Percentiles rank a stretch among this genome's conserved stretches.
These are phyloP conservation scores for Atkinsonella hypoxylon DNA, from an alignment of 2,329 filamentous ascomycete genomes.

Conservation along the genomic window DNA sequence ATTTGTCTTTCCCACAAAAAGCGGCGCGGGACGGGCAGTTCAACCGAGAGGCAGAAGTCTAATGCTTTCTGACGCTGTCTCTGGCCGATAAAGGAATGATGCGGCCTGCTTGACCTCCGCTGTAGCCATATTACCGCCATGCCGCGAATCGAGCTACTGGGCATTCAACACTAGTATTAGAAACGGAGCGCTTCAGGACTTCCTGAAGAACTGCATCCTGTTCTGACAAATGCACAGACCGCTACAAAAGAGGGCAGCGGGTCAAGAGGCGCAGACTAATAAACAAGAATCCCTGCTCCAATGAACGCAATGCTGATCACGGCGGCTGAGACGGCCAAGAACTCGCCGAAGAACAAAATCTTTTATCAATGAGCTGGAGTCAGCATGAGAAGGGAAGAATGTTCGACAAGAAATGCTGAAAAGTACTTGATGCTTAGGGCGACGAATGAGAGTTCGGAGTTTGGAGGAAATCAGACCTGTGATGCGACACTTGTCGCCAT, in stretches of 20 bases:
- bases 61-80: not conserved
- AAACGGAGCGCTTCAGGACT: not conserved
- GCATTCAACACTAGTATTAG: not conserved
- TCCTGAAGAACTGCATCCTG: not conserved
- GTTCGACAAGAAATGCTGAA: no score
- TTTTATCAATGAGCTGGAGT: not conserved
- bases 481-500: no score
- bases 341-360: not conserved
- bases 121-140: not conserved
- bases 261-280: not conserved
- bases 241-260: not conserved
- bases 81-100: not conserved
- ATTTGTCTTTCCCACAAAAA: not conserved
- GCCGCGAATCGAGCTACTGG: not conserved
- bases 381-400: no score
- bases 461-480: no score
- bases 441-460: no score
- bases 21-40: constrained; percentile 7
- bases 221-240: constrained; percentile 3
- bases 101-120: not conserved
- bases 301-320: not conserved
- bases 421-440: no score
- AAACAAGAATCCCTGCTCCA: not conserved
- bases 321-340: not conserved
- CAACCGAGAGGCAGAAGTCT: constrained; percentile 2